phyloP scores from a whole-genome alignment of 176 grass and related monocot species.

The Thalia dealbata region DNA sequence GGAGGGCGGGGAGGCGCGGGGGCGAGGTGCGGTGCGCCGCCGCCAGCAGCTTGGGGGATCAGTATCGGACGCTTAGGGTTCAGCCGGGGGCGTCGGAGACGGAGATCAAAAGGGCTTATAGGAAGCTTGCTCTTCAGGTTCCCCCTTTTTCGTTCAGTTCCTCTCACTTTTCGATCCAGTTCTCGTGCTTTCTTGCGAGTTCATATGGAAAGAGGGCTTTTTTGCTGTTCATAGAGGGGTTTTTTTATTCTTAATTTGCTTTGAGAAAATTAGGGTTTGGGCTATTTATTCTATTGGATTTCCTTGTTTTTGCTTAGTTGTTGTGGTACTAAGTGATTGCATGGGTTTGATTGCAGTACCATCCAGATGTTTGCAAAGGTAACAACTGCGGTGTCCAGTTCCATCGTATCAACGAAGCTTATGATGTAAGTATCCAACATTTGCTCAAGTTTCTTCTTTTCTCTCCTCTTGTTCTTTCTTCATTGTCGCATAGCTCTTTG shows the following conservation, averaged over 20 bases:
- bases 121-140: conserved; percentile 38
- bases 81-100: conserved; percentile 28
- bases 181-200: no score
- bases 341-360: conserved; percentile 21
- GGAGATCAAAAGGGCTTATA: conserved; percentile 35
- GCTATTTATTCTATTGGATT: background rate
- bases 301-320: background rate
- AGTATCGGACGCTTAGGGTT: conserved; percentile 30
- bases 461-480: background rate
- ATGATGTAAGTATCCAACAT: conserved; percentile 24
- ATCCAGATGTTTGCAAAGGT: conserved; percentile 38
- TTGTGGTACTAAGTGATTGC: background rate
- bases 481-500: background rate
- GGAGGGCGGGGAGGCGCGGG: background rate
- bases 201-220: no score
- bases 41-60: conserved; percentile 8
- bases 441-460: background rate
- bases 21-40: conserved; percentile 21
- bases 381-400: conserved; percentile 27
- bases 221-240: no score
- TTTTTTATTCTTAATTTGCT: no score
- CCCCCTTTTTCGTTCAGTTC: background rate
- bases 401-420: conserved; percentile 33
- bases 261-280: no score
- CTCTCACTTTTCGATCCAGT: background rate